A percentile compares a stretch with the other conserved stretches of the same genome.
Evolutionary conservation across 169 alveolate species (phyloP).

Genomic region (Theileria equi): DNA sequence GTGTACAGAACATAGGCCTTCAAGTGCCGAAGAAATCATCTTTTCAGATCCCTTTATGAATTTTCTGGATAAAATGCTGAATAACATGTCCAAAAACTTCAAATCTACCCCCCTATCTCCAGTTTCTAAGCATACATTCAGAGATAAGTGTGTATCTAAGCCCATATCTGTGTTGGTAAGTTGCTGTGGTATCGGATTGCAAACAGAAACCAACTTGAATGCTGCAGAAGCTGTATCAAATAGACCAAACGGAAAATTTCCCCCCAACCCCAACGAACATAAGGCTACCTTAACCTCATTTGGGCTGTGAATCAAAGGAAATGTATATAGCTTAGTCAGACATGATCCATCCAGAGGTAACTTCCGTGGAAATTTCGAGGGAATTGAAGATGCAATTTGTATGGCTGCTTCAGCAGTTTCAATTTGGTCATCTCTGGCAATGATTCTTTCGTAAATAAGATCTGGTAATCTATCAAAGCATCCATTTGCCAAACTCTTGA

Average conservation of each 20-base stretch:
- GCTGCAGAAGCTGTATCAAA: conserved; percentile 39
- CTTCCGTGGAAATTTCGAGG: neutral
- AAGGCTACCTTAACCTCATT: conserved; percentile 47
- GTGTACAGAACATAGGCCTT: conserved; percentile 38
- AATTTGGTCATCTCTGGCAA: conserved; percentile 60
- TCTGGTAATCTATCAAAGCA: conserved; percentile 5
- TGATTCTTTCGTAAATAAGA: conserved; percentile 24
- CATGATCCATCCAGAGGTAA: conserved; percentile 24
- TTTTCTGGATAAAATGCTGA: conserved; percentile 49
- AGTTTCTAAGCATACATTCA: conserved; percentile 7
- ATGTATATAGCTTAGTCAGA: conserved; percentile 44
- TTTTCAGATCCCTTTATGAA: conserved; percentile 29
- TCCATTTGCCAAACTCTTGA: conserved; percentile 35
- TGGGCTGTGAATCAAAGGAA: conserved; percentile 38
- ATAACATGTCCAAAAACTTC: conserved; percentile 29
- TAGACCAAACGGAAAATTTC: conserved; percentile 42
- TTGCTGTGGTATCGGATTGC: conserved; percentile 28
- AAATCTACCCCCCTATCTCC: conserved; percentile 13
- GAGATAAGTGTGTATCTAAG: neutral
- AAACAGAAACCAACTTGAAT: conserved; percentile 22
- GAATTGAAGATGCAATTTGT: conserved; percentile 24
- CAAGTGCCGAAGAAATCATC: conserved; percentile 24
- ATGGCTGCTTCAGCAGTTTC: conserved; percentile 53
- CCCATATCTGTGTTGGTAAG: neutral
- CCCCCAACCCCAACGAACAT: conserved; percentile 55